Conservation (phyloP, 768 basidiomycete species). For the Tulasnella calospora region DNA sequence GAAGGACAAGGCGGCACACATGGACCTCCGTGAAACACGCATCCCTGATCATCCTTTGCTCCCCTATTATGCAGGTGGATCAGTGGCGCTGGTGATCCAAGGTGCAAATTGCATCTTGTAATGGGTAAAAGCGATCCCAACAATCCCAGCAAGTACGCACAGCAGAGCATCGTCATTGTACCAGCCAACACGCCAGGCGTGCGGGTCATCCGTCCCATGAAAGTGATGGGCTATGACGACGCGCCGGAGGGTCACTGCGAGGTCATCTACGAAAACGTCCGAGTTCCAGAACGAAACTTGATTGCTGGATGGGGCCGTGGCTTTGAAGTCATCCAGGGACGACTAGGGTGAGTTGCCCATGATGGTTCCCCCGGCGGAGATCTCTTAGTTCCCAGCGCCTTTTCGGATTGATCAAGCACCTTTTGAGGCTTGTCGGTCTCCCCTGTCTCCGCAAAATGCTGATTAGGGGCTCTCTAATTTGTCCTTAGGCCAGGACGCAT, state of each 20-base stretch:
- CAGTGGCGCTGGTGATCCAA: slow-evolving; percentile 91
- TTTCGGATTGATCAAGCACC: neutral
- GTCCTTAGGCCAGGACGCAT: slow-evolving; percentile 77
- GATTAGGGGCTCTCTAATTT: neutral
- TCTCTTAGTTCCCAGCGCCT: neutral
- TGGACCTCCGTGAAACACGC: neutral
- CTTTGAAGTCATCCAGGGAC: slow-evolving; percentile 96
- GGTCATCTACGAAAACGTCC: slow-evolving; percentile 89
- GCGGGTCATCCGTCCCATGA: slow-evolving; percentile 85
- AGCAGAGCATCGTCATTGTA: slow-evolving; percentile 95
- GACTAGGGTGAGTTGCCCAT: slow-evolving; percentile 62
- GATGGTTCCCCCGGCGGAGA: neutral
- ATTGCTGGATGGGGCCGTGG: slow-evolving; percentile 92
- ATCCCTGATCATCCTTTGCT: slow-evolving; percentile 18
- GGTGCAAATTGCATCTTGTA: slow-evolving; percentile 83
- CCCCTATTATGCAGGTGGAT: slow-evolving; percentile 69
- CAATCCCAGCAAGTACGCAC: slow-evolving; percentile 68
- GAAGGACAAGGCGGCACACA: neutral
- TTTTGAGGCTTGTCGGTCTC: neutral
- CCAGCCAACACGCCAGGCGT: slow-evolving; percentile 83
- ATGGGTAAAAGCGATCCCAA: slow-evolving; percentile 91
- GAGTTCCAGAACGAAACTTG: slow-evolving; percentile 76
- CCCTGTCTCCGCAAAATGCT: neutral
- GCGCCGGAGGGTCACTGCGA: slow-evolving; percentile 97
- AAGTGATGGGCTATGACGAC: slow-evolving; percentile 90